phyloP scores from a whole-genome alignment of 164 flowering plant species.

The Chimonanthus salicifolius region DNA sequence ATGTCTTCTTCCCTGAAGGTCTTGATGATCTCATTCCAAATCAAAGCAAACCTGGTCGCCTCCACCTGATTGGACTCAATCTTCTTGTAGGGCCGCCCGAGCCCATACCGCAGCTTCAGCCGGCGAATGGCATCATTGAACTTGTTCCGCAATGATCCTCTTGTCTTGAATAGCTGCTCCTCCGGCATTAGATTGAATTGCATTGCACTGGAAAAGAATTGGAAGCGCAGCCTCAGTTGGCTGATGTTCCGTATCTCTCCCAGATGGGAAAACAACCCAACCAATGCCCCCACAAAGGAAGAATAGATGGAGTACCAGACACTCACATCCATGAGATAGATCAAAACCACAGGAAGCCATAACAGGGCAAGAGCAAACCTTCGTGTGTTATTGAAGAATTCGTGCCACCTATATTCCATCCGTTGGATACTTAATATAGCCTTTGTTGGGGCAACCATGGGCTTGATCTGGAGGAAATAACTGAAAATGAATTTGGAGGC shows the following conservation, averaged over 20 bases:
- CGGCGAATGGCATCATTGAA: constrained; percentile 63
- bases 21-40: constrained; percentile 82
- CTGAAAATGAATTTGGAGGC: constrained; percentile 72
- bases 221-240: constrained; percentile 85
- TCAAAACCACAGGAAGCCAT: constrained; percentile 74
- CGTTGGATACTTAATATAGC: constrained; percentile 29
- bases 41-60: constrained; percentile 68
- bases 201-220: constrained; percentile 88
- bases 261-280: constrained; percentile 78
- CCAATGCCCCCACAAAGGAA: constrained; percentile 57
- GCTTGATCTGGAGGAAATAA: constrained; percentile 82
- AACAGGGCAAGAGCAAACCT: constrained; percentile 38
- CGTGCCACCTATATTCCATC: constrained; percentile 55
- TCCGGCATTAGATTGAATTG: constrained; percentile 92
- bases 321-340: constrained; percentile 82
- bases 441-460: constrained; percentile 73
- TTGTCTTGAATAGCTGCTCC: constrained; percentile 36
- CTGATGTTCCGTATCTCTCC: constrained; percentile 81
- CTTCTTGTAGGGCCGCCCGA: constrained; percentile 70
- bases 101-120: constrained; percentile 79
- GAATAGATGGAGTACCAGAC: constrained; percentile 84
- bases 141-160: constrained; percentile 47
- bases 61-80: constrained; percentile 77
- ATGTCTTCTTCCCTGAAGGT: constrained; percentile 85
- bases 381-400: constrained; percentile 61